Conservation (phyloP, 192 early-diverging fungal genomes). For the Linnemannia elongata region DNA sequence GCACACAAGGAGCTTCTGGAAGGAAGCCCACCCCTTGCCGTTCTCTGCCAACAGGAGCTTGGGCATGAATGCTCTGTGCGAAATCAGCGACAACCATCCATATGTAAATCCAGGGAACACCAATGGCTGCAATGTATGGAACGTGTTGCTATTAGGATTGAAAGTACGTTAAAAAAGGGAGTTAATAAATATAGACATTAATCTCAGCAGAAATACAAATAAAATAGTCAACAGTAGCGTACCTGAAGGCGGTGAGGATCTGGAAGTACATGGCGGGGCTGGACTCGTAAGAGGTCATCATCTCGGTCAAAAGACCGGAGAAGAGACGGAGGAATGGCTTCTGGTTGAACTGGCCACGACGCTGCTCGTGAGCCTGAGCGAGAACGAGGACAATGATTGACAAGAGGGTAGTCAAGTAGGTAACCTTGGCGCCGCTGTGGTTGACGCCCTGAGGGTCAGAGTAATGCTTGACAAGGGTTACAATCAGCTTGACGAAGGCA, state of each 20-base stretch:
- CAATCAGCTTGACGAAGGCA: conserved; percentile 91
- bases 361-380: conserved; percentile 88
- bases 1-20: conserved; percentile 85
- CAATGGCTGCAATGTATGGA: conserved; percentile 87
- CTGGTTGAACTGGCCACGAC: conserved; percentile 87
- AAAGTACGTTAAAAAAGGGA: not conserved
- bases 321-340: conserved; percentile 92
- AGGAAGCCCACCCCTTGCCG: conserved; percentile 90
- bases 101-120: conserved; percentile 94
- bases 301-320: conserved; percentile 85
- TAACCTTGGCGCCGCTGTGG: conserved; percentile 68
- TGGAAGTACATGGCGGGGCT: conserved; percentile 79
- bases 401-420: conserved; percentile 84
- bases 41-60: conserved; percentile 82
- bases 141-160: conserved; percentile 69
- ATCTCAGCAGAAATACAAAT: not conserved
- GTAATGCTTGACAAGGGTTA: conserved; percentile 84
- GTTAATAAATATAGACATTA: not conserved
- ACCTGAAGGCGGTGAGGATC: conserved; percentile 79
- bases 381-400: conserved; percentile 88
- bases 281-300: conserved; percentile 73
- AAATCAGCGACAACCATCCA: conserved; percentile 94
- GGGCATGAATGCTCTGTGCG: conserved; percentile 94
- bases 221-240: conserved; percentile 7
- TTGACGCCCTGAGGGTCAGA: conserved; percentile 69